phyloP scores from a whole-genome alignment of 805 yeast species.

The Lipomyces oligophaga region DNA sequence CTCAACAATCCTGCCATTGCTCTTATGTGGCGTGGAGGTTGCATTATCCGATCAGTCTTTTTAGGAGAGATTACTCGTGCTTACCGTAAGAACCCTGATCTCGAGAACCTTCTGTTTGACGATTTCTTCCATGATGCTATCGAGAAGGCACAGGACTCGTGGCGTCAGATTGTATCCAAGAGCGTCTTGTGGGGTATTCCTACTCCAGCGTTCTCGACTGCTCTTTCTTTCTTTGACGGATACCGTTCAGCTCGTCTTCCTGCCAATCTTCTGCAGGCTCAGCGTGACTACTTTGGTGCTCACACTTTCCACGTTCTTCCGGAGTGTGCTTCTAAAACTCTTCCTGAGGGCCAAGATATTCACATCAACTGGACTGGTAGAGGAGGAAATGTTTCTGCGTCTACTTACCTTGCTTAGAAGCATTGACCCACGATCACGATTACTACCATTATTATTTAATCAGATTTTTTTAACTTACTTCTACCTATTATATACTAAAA shows the following conservation, averaged over 20 bases:
- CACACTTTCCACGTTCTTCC: conserved; percentile 97
- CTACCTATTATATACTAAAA: no score
- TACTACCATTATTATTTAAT: no score
- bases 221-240: conserved; percentile 97
- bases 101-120: conserved; percentile 93
- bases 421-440: no score
- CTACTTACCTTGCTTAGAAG: conserved; percentile 93
- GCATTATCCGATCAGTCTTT: conserved; percentile 98
- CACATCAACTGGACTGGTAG: conserved; percentile 99
- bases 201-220: conserved; percentile 96
- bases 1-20: conserved; percentile 98
- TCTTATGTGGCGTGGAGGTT: conserved; percentile 99
- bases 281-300: conserved; percentile 99
- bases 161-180: conserved; percentile 84
- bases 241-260: conserved; percentile 94
- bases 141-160: conserved; percentile 87
- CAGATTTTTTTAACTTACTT: no score
- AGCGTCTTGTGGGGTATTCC: conserved; percentile 88
- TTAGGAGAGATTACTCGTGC: conserved; percentile 96
- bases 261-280: conserved; percentile 98
- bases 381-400: conserved; percentile 96
- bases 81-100: conserved; percentile 85
- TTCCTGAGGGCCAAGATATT: conserved; percentile 77
- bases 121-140: conserved; percentile 91
- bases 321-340: conserved; percentile 67